Evolutionary conservation across 2,329 filamentous ascomycete genomes (phyloP).

Genomic region (Cercospora janseana): DNA sequence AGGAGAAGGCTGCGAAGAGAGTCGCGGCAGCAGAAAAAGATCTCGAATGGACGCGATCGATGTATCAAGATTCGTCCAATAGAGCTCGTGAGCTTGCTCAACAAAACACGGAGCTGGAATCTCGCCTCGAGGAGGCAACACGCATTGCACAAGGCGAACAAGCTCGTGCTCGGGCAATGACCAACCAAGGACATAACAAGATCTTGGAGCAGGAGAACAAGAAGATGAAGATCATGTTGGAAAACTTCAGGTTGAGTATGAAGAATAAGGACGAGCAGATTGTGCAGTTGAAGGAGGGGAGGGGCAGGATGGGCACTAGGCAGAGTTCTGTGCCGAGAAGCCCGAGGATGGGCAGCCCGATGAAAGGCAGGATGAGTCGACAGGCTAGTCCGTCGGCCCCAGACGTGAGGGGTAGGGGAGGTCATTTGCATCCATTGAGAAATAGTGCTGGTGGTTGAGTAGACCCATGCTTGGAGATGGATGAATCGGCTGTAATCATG

Average conservation of each 20-base stretch:
- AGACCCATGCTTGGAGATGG: no score
- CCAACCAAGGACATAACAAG: slow-evolving; percentile 27
- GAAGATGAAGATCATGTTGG: slow-evolving; percentile 30
- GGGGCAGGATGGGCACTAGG: slow-evolving; percentile 39
- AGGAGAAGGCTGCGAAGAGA: slow-evolving; percentile 32
- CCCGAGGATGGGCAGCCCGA: slow-evolving; percentile 36
- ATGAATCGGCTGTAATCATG: no score
- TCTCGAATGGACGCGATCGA: slow-evolving; percentile 56
- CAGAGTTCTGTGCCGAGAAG: slow-evolving; percentile 39
- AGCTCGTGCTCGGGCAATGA: slow-evolving; percentile 28
- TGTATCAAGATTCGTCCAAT: slow-evolving; percentile 60
- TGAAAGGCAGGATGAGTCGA: slow-evolving; percentile 33
- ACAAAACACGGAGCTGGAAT: slow-evolving; percentile 51
- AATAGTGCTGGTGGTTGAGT: slow-evolving; percentile 9
- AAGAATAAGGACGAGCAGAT: slow-evolving; percentile 39
- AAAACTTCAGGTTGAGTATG: slow-evolving; percentile 33
- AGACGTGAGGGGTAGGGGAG: slow-evolving; percentile 17
- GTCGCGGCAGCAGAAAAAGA: slow-evolving; percentile 46
- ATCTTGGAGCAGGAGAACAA: slow-evolving; percentile 30
- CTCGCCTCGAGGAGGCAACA: slow-evolving; percentile 32
- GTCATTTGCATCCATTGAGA: slow-evolving; percentile 28
- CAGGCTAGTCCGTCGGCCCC: slow-evolving; percentile 34
- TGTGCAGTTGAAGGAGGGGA: slow-evolving; percentile 34
- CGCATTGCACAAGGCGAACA: slow-evolving; percentile 33
- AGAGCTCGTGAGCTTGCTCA: slow-evolving; percentile 46